Evolutionary conservation across 768 basidiomycete genomes (phyloP).

Genomic region (Cystofilobasidium macerans): DNA sequence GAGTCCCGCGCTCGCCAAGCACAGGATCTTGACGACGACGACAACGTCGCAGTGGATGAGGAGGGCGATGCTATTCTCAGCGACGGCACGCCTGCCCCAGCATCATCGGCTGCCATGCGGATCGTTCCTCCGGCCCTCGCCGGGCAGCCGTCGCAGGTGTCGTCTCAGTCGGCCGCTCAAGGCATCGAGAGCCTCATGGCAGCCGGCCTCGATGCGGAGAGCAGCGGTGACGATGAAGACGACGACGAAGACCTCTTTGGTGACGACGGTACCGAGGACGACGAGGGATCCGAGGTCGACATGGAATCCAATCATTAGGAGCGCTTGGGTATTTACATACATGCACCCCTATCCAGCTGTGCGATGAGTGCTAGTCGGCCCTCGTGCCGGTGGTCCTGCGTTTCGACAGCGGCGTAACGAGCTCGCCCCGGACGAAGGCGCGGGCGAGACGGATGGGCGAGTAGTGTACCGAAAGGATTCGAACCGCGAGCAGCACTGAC

Average conservation of each 20-base stretch:
- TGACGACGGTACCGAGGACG: conserved; percentile 70
- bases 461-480: conserved; percentile 16
- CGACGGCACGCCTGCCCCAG: neutral
- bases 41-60: neutral
- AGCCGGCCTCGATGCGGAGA: conserved; percentile 14
- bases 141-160: neutral
- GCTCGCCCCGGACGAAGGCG: conserved; percentile 4
- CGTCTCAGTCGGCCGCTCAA: neutral
- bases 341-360: too few relatives aligned
- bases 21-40: neutral
- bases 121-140: neutral
- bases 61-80: neutral
- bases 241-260: conserved; percentile 74
- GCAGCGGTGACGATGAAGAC: conserved; percentile 48
- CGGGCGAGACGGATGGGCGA: conserved; percentile 12
- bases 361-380: too few relatives aligned
- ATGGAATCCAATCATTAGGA: too few relatives aligned
- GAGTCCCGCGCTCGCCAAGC: neutral
- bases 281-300: conserved; percentile 44
- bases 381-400: too few relatives aligned
- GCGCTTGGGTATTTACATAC: too few relatives aligned
- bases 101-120: neutral
- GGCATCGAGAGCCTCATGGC: conserved; percentile 10
- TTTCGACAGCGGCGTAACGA: neutral
- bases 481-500: conserved; percentile 8